phyloP scores from a whole-genome alignment of 2,329 filamentous ascomycete genomes.

The Exophiala xenobiotica region DNA sequence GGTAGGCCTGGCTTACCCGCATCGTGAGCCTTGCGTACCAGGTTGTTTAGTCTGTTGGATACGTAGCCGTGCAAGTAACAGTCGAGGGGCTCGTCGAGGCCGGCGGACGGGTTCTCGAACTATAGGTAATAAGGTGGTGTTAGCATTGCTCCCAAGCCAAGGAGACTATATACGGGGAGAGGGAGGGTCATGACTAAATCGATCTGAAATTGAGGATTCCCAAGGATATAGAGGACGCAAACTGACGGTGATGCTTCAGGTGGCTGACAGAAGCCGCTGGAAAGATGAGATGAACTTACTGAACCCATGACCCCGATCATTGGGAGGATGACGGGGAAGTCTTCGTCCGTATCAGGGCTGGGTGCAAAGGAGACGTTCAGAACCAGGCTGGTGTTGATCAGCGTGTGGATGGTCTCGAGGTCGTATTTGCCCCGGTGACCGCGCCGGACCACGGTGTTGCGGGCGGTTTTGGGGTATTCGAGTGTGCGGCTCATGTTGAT shows the following conservation, averaged over 20 bases:
- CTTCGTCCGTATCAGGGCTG: constrained; percentile 49
- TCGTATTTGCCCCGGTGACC: constrained; percentile 68
- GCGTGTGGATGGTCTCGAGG: constrained; percentile 67
- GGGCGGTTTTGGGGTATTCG: constrained; percentile 59
- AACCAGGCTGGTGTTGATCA: constrained; percentile 69
- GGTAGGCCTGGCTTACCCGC: constrained; percentile 55
- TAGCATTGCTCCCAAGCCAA: too few species aligned
- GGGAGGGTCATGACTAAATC: too few species aligned
- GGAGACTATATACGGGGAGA: too few species aligned
- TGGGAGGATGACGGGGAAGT: constrained; percentile 73
- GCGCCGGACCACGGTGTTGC: constrained; percentile 66
- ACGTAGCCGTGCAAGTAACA: constrained; percentile 83
- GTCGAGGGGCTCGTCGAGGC: constrained; percentile 63
- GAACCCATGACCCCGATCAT: constrained; percentile 83
- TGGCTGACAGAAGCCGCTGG: too few species aligned
- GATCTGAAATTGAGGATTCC: too few species aligned
- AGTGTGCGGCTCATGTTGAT: not conserved
- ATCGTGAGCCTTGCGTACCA: constrained; percentile 47
- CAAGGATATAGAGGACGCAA: too few species aligned
- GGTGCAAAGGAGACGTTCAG: constrained; percentile 75
- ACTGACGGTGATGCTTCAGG: too few species aligned
- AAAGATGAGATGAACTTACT: too few species aligned
- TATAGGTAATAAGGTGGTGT: too few species aligned
- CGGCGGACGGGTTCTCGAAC: constrained; percentile 61
- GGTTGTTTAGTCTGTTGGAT: constrained; percentile 70